These are phyloP conservation scores for Trichosporon inkin DNA, from an alignment of 1,284 basidiomycete genomes.

Conservation along the genomic window DNA sequence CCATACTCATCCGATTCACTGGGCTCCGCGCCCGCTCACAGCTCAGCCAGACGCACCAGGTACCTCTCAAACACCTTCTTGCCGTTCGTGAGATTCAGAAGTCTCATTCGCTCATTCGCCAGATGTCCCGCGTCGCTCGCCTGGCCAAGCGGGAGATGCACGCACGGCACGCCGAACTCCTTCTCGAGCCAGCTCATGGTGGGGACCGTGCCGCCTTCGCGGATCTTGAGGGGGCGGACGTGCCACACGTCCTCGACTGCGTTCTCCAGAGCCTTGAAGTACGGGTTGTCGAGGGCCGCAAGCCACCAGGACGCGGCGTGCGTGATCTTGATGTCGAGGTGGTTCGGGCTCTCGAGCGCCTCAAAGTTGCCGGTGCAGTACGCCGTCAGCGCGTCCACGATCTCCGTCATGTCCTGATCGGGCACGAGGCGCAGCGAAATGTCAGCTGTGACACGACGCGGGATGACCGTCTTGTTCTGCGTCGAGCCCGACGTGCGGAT, in stretches of 20 bases:
- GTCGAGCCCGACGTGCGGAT: slow-evolving; percentile 36
- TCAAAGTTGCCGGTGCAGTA: slow-evolving; percentile 64
- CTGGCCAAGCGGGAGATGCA: slow-evolving; percentile 49
- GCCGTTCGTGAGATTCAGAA: slow-evolving; percentile 51
- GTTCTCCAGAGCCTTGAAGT: slow-evolving; percentile 75
- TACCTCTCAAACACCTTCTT: slow-evolving; percentile 48
- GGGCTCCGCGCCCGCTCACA: slow-evolving; percentile 14
- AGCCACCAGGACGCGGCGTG: slow-evolving; percentile 96
- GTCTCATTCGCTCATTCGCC: slow-evolving; percentile 51
- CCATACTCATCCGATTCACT: slow-evolving; percentile 1
- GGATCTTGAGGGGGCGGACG: slow-evolving; percentile 73
- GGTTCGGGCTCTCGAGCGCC: slow-evolving; percentile 64
- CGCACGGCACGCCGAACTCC: slow-evolving; percentile 60
- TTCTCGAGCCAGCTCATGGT: slow-evolving; percentile 90
- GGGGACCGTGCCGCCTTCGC: slow-evolving; percentile 86
- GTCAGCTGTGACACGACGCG: slow-evolving; percentile 70
- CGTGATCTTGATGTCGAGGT: slow-evolving; percentile 68
- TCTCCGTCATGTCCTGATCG: slow-evolving; percentile 70
- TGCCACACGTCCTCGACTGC: slow-evolving; percentile 83
- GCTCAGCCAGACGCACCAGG: slow-evolving; percentile 31
- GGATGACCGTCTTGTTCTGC: slow-evolving; percentile 69
- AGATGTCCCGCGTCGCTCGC: slow-evolving; percentile 48
- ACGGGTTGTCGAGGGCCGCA: slow-evolving; percentile 72
- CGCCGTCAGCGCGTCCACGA: slow-evolving; percentile 61
- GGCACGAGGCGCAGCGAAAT: slow-evolving; percentile 89